phyloP scores from a whole-genome alignment of 805 yeast genomes.

The Lachancea cidri region DNA sequence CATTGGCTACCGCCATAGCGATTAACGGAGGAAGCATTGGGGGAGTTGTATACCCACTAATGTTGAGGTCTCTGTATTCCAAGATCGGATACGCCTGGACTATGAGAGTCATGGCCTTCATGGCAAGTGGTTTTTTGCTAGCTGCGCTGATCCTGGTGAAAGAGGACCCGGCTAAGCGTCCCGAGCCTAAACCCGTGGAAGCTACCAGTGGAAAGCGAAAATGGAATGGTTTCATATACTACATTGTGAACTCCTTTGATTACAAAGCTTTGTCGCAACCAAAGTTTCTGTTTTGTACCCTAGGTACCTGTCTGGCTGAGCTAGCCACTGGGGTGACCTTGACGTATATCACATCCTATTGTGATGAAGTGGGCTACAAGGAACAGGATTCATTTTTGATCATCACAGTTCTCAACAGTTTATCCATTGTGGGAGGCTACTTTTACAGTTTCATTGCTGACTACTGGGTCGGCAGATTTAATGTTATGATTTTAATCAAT shows the following conservation, averaged over 20 bases:
- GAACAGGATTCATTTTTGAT: slow-evolving; percentile 41
- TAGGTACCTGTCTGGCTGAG: slow-evolving; percentile 44
- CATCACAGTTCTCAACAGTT: slow-evolving; percentile 42
- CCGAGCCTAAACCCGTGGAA: background rate
- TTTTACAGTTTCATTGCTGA: slow-evolving; percentile 42
- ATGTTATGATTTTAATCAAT: slow-evolving; percentile 41
- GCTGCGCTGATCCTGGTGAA: slow-evolving; percentile 34
- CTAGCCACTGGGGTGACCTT: slow-evolving; percentile 42
- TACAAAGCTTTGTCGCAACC: slow-evolving; percentile 38
- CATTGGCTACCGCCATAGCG: slow-evolving; percentile 56
- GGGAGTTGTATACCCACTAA: slow-evolving; percentile 56
- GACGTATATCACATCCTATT: slow-evolving; percentile 50
- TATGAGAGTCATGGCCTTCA: slow-evolving; percentile 43
- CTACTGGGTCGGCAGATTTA: slow-evolving; percentile 44
- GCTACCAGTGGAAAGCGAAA: background rate
- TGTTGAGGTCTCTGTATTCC: slow-evolving; percentile 41
- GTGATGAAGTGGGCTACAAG: slow-evolving; percentile 43
- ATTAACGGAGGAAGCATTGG: slow-evolving; percentile 66
- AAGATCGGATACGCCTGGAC: slow-evolving; percentile 59
- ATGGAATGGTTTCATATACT: slow-evolving; percentile 4
- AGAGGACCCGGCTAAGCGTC: slow-evolving; percentile 28
- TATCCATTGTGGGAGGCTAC: slow-evolving; percentile 44
- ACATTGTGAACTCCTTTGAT: slow-evolving; percentile 33
- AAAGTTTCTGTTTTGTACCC: slow-evolving; percentile 39
- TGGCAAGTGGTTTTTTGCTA: slow-evolving; percentile 20